Evolutionary conservation across 2,329 filamentous ascomycete genomes (phyloP).

Genomic region (Fusarium pseudonygamai): DNA sequence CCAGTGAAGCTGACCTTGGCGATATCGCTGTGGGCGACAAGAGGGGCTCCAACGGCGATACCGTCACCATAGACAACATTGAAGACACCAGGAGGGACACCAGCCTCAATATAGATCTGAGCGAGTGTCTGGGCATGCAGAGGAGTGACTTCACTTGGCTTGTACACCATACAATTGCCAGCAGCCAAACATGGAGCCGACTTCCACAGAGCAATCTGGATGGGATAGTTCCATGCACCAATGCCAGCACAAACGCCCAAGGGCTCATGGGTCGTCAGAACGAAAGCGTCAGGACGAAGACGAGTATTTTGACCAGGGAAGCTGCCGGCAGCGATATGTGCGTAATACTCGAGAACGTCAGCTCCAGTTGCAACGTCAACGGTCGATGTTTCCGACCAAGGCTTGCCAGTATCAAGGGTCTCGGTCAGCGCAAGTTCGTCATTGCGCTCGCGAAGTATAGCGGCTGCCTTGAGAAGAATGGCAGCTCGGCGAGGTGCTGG

Average conservation of each 20-base stretch:
- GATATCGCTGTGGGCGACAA: constrained; percentile 76
- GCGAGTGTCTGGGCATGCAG: constrained; percentile 82
- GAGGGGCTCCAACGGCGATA: constrained; percentile 74
- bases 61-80: constrained; percentile 86
- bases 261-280: constrained; percentile 84
- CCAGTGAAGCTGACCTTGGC: constrained; percentile 92
- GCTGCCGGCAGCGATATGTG: constrained; percentile 80
- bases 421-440: constrained; percentile 82
- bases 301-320: constrained; percentile 83
- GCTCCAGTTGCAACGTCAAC: constrained; percentile 86
- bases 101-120: constrained; percentile 80
- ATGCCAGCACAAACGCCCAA: constrained; percentile 88
- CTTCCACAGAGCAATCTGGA: constrained; percentile 92
- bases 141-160: constrained; percentile 87
- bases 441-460: constrained; percentile 78
- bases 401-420: constrained; percentile 87
- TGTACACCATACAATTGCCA: constrained; percentile 91
- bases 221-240: constrained; percentile 92
- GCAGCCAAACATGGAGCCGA: constrained; percentile 85
- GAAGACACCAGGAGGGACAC: constrained; percentile 83
- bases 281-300: constrained; percentile 78
- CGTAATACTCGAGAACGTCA: constrained; percentile 88
- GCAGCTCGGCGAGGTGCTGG: constrained; percentile 78
- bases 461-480: constrained; percentile 80
- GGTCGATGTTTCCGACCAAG: constrained; percentile 83